These are phyloP conservation scores for Microascus cirrosus DNA, from an alignment of 2,329 filamentous ascomycete genomes.

Conservation along the genomic window DNA sequence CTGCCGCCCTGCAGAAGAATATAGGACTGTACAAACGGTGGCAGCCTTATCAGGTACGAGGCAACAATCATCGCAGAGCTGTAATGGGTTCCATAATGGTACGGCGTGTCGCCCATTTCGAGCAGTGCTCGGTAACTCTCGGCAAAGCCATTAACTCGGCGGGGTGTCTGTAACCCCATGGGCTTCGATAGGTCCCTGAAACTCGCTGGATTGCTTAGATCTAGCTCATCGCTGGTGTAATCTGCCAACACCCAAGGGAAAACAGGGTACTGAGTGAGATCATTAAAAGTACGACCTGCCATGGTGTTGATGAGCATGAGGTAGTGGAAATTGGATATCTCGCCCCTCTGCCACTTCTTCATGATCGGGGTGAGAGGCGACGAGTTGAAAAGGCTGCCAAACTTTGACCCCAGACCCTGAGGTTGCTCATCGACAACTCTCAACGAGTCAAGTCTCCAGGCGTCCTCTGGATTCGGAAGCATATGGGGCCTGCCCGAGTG, in stretches of 20 bases:
- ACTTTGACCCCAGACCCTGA: conserved; percentile 67
- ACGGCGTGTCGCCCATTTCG: conserved; percentile 86
- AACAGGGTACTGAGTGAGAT: conserved; percentile 93
- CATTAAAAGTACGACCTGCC: conserved; percentile 94
- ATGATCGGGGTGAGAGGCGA: conserved; percentile 75
- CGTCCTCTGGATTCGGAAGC: conserved; percentile 70
- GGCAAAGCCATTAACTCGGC: conserved; percentile 66
- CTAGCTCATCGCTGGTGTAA: conserved; percentile 87
- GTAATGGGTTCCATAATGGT: conserved; percentile 97
- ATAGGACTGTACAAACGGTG: conserved; percentile 94
- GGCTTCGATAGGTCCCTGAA: conserved; percentile 91
- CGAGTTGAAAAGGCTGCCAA: conserved; percentile 84
- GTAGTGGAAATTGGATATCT: conserved; percentile 98
- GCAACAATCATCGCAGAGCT: conserved; percentile 98
- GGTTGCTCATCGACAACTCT: conserved; percentile 51
- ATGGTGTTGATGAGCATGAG: conserved; percentile 98
- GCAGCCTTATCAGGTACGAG: conserved; percentile 87
- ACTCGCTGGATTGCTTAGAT: conserved; percentile 70
- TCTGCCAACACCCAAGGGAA: conserved; percentile 97
- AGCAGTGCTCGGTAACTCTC: conserved; percentile 80
- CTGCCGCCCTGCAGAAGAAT: conserved; percentile 87
- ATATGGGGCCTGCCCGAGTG: conserved; percentile 62
- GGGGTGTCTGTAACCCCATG: conserved; percentile 80
- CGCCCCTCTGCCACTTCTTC: conserved; percentile 81
- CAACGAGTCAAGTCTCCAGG: conserved; percentile 83